Base-by-base conservation (phyloP, 345 rosid species). In the Chamaenerion angustifolium region DNA sequence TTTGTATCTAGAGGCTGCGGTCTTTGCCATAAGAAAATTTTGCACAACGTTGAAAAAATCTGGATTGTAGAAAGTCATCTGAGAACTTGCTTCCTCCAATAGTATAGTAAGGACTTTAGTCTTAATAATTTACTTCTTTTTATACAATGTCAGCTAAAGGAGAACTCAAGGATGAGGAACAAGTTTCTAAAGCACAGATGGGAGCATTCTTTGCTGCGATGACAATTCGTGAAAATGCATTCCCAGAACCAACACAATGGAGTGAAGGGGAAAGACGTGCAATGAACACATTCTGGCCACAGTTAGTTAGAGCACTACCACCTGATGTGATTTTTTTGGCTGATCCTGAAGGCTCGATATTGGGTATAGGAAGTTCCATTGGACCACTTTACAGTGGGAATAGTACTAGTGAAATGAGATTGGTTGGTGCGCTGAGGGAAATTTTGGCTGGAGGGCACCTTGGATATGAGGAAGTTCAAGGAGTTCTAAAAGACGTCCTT, bases 141-240 rank as follows among this genome's bases (percentile, higher is more conserved):
- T 3, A 55, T 27, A 23, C 43, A 12, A 55, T 62, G 60, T 42
- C 54, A 83, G 96, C 72, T 57, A 90, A 70, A 52, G 96, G 95
- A 42, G 77, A 78, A n/a, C 73, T 90, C 4, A 78, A 68, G 69
- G 77, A 63, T 31, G 94, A 83, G 65, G 95, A 82, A 31, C 58
- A 65, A 51, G 98, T 90, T 45, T 86, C 95, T 11, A 75, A 77
- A 51, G 87, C 98, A 0, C 96, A 87, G 51, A 81, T 90, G 19
- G 98, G 98, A 47, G 98, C 98, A 0, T 87, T 90, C 72, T 90
- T 90, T n/a, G 82, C 87, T 14, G 98, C 70, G 10, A 90, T 90
- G 98, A 80, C 98, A 0, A 90, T 90, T 16, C 87, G 96, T 50
- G 89, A 89, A 11, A 87, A 82, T 71, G 76, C 74, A n/a, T 86